These are phyloP conservation scores for Myxozyma monticola DNA, from an alignment of 805 yeast genomes.

Conservation along the genomic window DNA sequence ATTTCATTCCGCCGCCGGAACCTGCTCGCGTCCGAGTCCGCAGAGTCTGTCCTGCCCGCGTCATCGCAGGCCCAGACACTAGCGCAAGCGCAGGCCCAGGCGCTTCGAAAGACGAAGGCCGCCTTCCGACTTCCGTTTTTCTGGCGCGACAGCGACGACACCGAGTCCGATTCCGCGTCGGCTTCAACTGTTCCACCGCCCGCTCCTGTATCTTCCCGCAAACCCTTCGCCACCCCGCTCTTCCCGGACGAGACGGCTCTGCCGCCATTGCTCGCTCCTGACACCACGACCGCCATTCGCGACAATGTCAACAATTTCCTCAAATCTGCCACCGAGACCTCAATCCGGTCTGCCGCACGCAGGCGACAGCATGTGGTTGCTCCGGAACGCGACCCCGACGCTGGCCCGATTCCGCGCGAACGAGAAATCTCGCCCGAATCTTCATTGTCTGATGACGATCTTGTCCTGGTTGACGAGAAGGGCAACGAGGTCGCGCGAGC, in stretches of 20 bases:
- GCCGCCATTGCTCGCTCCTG: conserved; percentile 17
- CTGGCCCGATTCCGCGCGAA: too few relatives aligned
- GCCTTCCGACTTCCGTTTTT: conserved; percentile 29
- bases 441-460: conserved; percentile 9
- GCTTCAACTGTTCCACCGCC: not conserved
- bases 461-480: conserved; percentile 11
- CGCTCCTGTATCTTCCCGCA: not conserved
- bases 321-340: not conserved
- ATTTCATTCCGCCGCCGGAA: too few relatives aligned
- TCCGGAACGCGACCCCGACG: conserved; percentile 12
- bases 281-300: conserved; percentile 12
- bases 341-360: conserved; percentile 3
- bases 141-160: conserved; percentile 30
- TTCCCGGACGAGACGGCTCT: conserved; percentile 25
- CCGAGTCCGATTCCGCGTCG: conserved; percentile 3
- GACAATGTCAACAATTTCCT: conserved; percentile 11
- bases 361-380: conserved; percentile 18
- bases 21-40: too few relatives aligned
- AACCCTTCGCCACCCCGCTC: not conserved
- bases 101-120: too few relatives aligned
- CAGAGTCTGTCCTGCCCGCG: too few relatives aligned
- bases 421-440: too few relatives aligned
- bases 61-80: too few relatives aligned
- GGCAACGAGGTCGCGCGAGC: conserved; percentile 8
- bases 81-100: too few relatives aligned